Evolutionary conservation across 2,329 filamentous ascomycete species (phyloP), one percentile per base, ranked within the genome.

Genomic region (Arachnomyces sp.): DNA sequence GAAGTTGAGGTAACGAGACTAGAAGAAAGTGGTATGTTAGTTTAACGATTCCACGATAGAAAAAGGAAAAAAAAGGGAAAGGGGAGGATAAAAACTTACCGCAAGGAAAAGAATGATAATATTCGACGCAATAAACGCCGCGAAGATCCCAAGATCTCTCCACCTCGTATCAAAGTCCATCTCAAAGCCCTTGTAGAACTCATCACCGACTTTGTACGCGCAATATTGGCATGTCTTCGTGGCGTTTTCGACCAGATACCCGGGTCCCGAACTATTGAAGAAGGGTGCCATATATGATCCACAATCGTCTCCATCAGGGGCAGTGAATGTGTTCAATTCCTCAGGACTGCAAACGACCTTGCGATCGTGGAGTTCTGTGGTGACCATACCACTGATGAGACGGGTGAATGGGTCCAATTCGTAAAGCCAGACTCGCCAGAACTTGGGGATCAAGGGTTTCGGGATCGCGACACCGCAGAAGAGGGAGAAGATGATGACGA

Each of bases 391-490:
- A 36, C 82, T 73, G 52, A 93, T 86, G 21, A 93, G 76, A 5
- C 85, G 78, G 0, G 85, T 93, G 62, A 92, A 87, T 2, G 86
- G 86, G 55, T 88, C 80, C 12, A 93, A 77, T 60, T 90, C 71
- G 67, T 89, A 89, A 6, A 92, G 71, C 86, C 85, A 92, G 1
- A 75, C 71, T 28, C 81, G 75, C 84, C 84, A 92, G 66, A 88
- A 88, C 2, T 65, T 68, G 2, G 85, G 82, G 65, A 93, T 93
- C 60, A 85, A 79, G 0, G 81, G 76, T 31, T 80, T 77, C 0
- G 87, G 83, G 37, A 93, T 85, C 0, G 85, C 84, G 45, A 94
- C 87, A 61, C 87, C 87, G 54, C 86, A 93, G 77, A 94, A 93
- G 16, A 93, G 74, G 1, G 83, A 75, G 55, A 93, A 90, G 43